Percentiles rank a stretch among this genome's conserved stretches.
These are phyloP conservation scores for Eutrema salsugineum DNA, from an alignment of 441 rosid species.

Conservation along the genomic window DNA sequence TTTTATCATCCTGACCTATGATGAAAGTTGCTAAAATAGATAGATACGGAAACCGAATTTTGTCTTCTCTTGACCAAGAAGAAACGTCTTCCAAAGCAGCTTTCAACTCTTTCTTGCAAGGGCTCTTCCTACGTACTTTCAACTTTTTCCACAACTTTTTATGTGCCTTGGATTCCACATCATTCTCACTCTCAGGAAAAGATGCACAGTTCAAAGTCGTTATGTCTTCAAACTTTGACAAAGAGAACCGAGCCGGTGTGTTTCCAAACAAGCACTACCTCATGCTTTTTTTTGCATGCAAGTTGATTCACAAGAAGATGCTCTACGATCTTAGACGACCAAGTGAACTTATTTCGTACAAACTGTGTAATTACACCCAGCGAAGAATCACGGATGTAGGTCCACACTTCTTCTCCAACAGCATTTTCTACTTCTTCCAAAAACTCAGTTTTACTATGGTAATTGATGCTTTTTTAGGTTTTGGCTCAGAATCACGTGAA, in stretches of 20 bases:
- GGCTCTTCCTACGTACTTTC: neutral
- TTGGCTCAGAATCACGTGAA: neutral
- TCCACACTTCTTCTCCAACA: neutral
- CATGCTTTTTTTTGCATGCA: neutral
- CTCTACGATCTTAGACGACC: neutral
- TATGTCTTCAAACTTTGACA: neutral
- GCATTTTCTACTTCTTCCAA: neutral
- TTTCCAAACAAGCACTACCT: neutral
- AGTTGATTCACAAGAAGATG: neutral
- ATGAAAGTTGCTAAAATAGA: conserved; percentile 1
- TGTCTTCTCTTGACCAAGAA: neutral
- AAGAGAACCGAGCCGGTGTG: neutral
- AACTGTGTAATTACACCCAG: neutral
- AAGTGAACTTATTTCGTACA: neutral
- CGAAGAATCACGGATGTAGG: neutral
- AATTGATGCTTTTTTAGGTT: neutral
- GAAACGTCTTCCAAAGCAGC: neutral
- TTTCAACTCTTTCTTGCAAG: neutral
- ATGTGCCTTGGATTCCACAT: neutral
- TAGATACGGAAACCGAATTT: neutral
- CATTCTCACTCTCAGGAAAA: neutral
- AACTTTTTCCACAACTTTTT: neutral
- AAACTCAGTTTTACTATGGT: neutral
- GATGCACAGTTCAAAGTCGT: neutral
- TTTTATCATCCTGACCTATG: neutral